A percentile compares a stretch with the other conserved stretches of the same genome.
Conservation (phyloP, 805 yeast species). For the Saccharomycopsis javanensis region DNA sequence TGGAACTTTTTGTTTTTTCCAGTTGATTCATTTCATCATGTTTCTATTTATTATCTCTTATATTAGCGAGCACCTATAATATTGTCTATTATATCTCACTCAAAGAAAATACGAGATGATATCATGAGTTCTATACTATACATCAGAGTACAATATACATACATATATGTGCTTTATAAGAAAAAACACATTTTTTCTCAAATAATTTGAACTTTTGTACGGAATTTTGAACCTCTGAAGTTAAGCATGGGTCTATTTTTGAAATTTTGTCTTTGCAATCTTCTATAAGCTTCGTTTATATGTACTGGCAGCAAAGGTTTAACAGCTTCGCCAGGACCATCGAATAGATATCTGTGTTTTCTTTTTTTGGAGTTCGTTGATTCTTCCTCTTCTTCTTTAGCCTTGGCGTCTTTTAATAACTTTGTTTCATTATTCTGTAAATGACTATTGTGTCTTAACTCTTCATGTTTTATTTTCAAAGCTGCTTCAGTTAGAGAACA, state of each 20-base stretch:
- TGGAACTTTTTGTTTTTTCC: no score
- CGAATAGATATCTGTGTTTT: slow-evolving; percentile 55
- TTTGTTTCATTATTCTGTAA: not conserved
- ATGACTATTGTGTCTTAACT: slow-evolving; percentile 35
- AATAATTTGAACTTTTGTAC: slow-evolving; percentile 16
- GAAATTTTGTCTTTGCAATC: slow-evolving; percentile 44
- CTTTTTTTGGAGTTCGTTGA: slow-evolving; percentile 28
- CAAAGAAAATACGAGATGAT: no score
- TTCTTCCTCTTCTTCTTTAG: not conserved
- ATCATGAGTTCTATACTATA: no score
- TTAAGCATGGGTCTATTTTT: slow-evolving; percentile 44
- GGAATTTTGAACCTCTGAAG: slow-evolving; percentile 46
- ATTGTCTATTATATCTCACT: no score
- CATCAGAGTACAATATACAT: no score
- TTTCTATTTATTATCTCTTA: no score
- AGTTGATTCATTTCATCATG: no score
- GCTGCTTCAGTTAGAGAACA: slow-evolving; percentile 93
- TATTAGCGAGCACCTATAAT: no score
- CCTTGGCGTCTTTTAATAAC: not conserved
- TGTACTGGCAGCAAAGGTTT: slow-evolving; percentile 72
- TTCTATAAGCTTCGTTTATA: slow-evolving; percentile 83
- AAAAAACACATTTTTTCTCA: not conserved
- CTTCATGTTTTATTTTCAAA: slow-evolving; percentile 61
- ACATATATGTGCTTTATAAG: not conserved
- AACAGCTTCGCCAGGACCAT: slow-evolving; percentile 78